These are phyloP conservation scores for Stagonosporopsis chrysanthemi DNA, from an alignment of 2,329 filamentous ascomycete genomes.

Conservation along the genomic window DNA sequence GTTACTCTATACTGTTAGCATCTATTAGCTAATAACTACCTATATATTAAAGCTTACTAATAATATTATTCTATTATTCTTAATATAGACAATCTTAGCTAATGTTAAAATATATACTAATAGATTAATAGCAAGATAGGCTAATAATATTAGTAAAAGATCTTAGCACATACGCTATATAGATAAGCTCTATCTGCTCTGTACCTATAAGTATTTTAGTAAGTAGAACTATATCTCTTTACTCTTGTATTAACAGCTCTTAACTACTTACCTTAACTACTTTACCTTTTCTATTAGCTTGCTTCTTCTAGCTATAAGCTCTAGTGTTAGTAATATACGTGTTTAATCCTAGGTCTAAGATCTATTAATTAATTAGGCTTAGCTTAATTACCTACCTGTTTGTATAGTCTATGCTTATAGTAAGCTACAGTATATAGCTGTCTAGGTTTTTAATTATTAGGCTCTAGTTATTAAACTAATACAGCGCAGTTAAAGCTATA, in stretches of 20 bases:
- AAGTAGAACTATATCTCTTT: too few relatives aligned
- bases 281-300: slow-evolving; percentile 6
- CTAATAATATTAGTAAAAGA: too few relatives aligned
- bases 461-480: slow-evolving; percentile 4
- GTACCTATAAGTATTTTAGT: too few relatives aligned
- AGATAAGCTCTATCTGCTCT: too few relatives aligned
- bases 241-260: background rate
- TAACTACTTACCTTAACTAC: slow-evolving; percentile 9
- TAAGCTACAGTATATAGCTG: slow-evolving; percentile 7
- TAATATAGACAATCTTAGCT: too few relatives aligned
- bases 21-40: too few relatives aligned
- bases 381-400: slow-evolving; percentile 8
- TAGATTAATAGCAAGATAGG: too few relatives aligned
- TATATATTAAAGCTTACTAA: too few relatives aligned
- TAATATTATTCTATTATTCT: too few relatives aligned
- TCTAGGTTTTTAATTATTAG: background rate
- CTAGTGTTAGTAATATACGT: background rate
- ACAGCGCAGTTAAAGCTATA: background rate
- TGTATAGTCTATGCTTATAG: slow-evolving; percentile 7
- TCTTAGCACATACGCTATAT: too few relatives aligned
- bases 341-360: background rate
- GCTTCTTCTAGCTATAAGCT: background rate
- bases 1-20: too few relatives aligned
- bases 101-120: too few relatives aligned
- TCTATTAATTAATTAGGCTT: background rate